Base-by-base conservation (phyloP, 805 yeast species). In the Hanseniaspora guilliermondii region DNA sequence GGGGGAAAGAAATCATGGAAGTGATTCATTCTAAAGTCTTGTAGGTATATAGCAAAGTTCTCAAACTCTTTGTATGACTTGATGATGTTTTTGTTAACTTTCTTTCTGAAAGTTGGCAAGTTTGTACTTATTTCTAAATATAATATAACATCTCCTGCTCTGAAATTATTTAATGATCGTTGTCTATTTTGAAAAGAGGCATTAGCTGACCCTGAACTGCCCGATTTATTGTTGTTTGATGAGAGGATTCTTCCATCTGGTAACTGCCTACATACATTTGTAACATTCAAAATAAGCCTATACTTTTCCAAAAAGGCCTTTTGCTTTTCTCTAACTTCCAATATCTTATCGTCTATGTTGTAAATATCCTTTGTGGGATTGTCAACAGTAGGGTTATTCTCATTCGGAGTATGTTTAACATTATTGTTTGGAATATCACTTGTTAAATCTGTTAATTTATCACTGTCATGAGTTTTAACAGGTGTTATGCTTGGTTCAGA, bases 1-100 rank as follows among this genome's bases (percentile, higher is more conserved):
- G 97, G 97, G 4, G 93, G 88, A 68, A 91, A 88, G 55, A 93
- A 89, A 66, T 93, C 97, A 33, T 91, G 82, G 62, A 88, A 53
- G 17, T 25, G 19, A 36, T 47, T 37, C 19, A 54, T 39, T 37
- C 53, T 84, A 38, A 94, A 85, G 21, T 82, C 80, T 55, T 81
- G 80, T 58, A 93, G 70, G 64, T 85, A 91, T 59, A 79, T 80
- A 68, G 85, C 86, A 62, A 93, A 78, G 57, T 80, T 78, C 33
- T 77, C 78, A 59, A 88, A 74, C 66, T 93, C 98, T 56, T 76
- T 76, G 64, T 80, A 84, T 0, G 96, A 82, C 56, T 97, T 77
- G 60, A 95, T 79, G 16, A 91, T 71, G 55, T 82, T 89, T 53
- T 80, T 79, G 66, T 85, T 88, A 8, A 67, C 66, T 7, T 77